phyloP scores from a whole-genome alignment of 2,329 filamentous ascomycete species.

The Boeremia lycopersici region DNA sequence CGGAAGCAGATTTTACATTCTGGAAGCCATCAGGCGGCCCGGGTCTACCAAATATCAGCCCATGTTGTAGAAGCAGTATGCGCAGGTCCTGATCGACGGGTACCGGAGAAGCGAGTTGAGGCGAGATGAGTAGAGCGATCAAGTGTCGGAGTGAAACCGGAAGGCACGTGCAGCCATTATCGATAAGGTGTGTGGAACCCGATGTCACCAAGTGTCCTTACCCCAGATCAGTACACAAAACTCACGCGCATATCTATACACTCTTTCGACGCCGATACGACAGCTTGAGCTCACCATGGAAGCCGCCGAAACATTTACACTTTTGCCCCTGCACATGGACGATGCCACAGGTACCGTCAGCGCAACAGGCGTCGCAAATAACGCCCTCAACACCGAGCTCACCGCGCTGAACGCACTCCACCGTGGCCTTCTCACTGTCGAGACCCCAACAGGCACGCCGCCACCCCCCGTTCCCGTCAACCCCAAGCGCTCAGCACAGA shows the following conservation, averaged over 20 bases:
- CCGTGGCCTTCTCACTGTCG: conserved; percentile 71
- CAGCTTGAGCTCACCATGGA: conserved; percentile 36
- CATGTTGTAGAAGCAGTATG: too few species aligned
- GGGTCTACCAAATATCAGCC: too few species aligned
- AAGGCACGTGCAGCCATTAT: conserved; percentile 5
- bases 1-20: too few species aligned
- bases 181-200: conserved; percentile 12
- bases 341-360: conserved; percentile 78
- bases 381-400: conserved; percentile 57
- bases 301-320: conserved; percentile 71
- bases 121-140: background rate
- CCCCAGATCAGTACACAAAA: conserved; percentile 1
- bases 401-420: conserved; percentile 78
- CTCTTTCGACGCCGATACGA: background rate
- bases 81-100: background rate
- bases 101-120: background rate
- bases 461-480: conserved; percentile 90
- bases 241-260: background rate
- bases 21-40: too few species aligned
- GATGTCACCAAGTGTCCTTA: conserved; percentile 20
- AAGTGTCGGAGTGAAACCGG: background rate
- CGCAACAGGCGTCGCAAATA: conserved; percentile 47
- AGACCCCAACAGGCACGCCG: conserved; percentile 68
- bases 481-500: conserved; percentile 85
- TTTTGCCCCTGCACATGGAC: conserved; percentile 82